Percentiles rank a stretch among this genome's conserved stretches.
These are phyloP conservation scores for Takakia lepidozioides DNA, from an alignment of 225 moss, liverwort and hornwort genomes.

Conservation along the genomic window DNA sequence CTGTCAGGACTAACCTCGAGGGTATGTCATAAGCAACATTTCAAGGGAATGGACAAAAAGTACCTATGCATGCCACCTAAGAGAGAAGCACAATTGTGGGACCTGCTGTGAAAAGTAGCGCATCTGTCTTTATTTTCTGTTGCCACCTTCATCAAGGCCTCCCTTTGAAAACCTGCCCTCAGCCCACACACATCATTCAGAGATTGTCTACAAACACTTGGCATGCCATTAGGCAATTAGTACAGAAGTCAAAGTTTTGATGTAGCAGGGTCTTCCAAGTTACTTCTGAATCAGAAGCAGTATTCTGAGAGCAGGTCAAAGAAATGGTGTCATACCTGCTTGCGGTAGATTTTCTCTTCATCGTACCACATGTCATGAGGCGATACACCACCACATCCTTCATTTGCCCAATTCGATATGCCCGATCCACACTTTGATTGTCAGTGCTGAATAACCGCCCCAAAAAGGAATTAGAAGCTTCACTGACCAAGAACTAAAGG, in stretches of 20 bases:
- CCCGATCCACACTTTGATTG: conserved; percentile 98
- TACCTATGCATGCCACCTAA: too few relatives aligned
- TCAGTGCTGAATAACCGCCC: conserved; percentile 52
- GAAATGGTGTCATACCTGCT: conserved; percentile 81
- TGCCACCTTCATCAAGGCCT: conserved; percentile 94
- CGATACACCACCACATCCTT: conserved; percentile 93
- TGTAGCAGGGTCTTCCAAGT: too few relatives aligned
- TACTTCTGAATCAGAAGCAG: too few relatives aligned
- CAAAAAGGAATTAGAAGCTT: too few relatives aligned
- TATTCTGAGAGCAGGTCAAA: conserved; percentile 48
- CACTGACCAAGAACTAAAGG: too few relatives aligned
- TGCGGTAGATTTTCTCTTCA: conserved; percentile 92
- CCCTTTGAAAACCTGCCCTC: conserved; percentile 91
- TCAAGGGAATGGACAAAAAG: too few relatives aligned
- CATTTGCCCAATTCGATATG: conserved; percentile 94
- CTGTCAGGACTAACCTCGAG: too few relatives aligned
- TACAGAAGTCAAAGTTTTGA: too few relatives aligned
- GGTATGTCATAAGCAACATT: too few relatives aligned
- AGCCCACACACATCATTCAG: too few relatives aligned
- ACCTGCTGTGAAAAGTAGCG: conserved; percentile 89
- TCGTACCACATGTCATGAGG: conserved; percentile 97
- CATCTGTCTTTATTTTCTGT: conserved; percentile 95
- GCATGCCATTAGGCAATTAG: too few relatives aligned
- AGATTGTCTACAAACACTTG: too few relatives aligned
- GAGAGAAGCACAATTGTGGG: neutral